Conservation (phyloP, 2,329 filamentous ascomycete species). For the Aspergillus costaricaensis region DNA sequence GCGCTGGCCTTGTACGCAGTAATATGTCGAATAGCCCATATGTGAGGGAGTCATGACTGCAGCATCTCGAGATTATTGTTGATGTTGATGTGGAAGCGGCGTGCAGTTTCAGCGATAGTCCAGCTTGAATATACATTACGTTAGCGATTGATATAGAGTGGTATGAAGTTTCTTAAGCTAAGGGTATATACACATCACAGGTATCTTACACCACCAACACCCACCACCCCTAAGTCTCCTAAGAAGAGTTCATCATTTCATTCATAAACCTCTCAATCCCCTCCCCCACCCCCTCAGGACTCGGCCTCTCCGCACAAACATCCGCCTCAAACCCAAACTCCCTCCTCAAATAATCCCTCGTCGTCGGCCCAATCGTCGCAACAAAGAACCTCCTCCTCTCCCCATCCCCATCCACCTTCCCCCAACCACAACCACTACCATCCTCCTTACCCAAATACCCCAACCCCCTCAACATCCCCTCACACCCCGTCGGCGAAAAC, state of each 20-base stretch:
- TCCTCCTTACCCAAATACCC: slow-evolving; percentile 21
- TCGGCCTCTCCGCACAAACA: slow-evolving; percentile 76
- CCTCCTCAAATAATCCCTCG: slow-evolving; percentile 66
- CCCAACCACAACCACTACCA: not conserved
- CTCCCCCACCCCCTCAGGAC: slow-evolving; percentile 72
- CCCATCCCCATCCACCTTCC: slow-evolving; percentile 13
- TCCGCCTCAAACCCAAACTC: slow-evolving; percentile 49
- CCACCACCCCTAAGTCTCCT: not conserved
- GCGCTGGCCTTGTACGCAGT: not conserved
- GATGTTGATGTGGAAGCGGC: slow-evolving; percentile 1
- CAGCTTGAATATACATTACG: slow-evolving; percentile 4
- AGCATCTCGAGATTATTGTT: slow-evolving; percentile 2
- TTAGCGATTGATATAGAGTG: not conserved
- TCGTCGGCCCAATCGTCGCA: slow-evolving; percentile 92
- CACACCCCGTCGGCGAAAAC: slow-evolving; percentile 64
- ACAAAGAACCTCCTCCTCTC: slow-evolving; percentile 53
- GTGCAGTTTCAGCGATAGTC: slow-evolving; percentile 5
- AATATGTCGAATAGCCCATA: slow-evolving; percentile 2
- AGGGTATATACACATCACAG: slow-evolving; percentile 9
- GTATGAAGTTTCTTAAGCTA: not conserved
- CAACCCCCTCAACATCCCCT: slow-evolving; percentile 60
- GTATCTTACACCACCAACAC: not conserved
- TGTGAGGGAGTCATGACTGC: not conserved
- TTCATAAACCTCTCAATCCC: slow-evolving; percentile 61
- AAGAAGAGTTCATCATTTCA: not conserved